phyloP scores from a whole-genome alignment of 805 yeast genomes.

The Martiniozyma abietophila region DNA sequence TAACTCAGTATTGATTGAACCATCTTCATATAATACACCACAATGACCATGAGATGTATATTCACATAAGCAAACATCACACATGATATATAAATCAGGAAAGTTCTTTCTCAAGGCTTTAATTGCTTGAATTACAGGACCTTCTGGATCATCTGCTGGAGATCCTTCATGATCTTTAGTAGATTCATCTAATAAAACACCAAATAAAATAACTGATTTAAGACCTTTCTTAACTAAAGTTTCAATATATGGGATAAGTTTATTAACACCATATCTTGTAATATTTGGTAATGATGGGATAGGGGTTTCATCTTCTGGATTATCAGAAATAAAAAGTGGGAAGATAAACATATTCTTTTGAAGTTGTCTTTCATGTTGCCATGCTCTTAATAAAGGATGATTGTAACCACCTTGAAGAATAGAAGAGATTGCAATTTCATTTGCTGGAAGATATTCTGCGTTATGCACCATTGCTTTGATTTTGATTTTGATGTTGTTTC shows the following conservation, averaged over 20 bases:
- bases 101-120: conserved; percentile 52
- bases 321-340: conserved; percentile 80
- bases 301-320: conserved; percentile 64
- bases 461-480: conserved; percentile 33
- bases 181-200: conserved; percentile 73
- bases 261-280: conserved; percentile 77
- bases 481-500: too few species aligned
- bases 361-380: conserved; percentile 85
- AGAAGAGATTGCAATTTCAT: conserved; percentile 58
- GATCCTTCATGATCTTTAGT: conserved; percentile 77
- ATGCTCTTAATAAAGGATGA: conserved; percentile 77
- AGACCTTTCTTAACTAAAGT: conserved; percentile 73
- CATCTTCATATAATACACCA: conserved; percentile 83
- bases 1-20: conserved; percentile 63
- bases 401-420: conserved; percentile 90
- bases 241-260: conserved; percentile 60
- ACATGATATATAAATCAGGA: conserved; percentile 80
- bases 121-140: conserved; percentile 83
- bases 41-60: conserved; percentile 98
- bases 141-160: conserved; percentile 91
- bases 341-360: conserved; percentile 85
- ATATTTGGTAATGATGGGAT: conserved; percentile 83
- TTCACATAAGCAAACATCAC: conserved; percentile 96
- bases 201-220: conserved; percentile 79
- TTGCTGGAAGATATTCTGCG: conserved; percentile 58